phyloP scores from a whole-genome alignment of 129 eudicot genomes.

The Solidago caesia region DNA sequence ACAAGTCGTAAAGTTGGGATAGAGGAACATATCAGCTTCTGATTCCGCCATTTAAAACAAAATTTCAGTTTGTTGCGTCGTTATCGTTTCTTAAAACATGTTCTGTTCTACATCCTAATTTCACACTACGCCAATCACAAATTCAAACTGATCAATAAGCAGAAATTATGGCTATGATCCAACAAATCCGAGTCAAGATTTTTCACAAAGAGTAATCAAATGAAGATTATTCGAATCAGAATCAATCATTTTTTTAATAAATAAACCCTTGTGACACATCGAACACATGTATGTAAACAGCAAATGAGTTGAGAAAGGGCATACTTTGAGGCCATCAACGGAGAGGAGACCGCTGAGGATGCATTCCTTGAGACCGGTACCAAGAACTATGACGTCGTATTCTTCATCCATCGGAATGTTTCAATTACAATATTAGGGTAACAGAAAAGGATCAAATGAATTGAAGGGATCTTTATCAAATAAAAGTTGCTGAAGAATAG shows the following conservation, averaged over 20 bases:
- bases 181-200: background rate
- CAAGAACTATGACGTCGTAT: constrained; percentile 60
- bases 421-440: constrained; percentile 11
- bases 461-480: background rate
- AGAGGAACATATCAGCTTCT: no score
- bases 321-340: constrained; percentile 59
- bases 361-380: constrained; percentile 77
- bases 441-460: constrained; percentile 16
- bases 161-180: background rate
- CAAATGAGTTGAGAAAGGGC: constrained; percentile 12
- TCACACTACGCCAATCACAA: background rate
- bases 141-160: background rate
- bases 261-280: background rate
- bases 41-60: background rate
- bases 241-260: background rate
- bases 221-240: background rate
- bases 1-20: no score
- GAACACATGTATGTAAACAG: background rate
- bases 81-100: background rate
- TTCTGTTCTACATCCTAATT: background rate
- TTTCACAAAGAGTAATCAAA: background rate
- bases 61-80: background rate
- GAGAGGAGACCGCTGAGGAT: constrained; percentile 70
- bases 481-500: background rate
- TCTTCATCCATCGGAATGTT: constrained; percentile 55